Conservation (phyloP, 2,329 filamentous ascomycete genomes). For the Botrytis fabae region DNA sequence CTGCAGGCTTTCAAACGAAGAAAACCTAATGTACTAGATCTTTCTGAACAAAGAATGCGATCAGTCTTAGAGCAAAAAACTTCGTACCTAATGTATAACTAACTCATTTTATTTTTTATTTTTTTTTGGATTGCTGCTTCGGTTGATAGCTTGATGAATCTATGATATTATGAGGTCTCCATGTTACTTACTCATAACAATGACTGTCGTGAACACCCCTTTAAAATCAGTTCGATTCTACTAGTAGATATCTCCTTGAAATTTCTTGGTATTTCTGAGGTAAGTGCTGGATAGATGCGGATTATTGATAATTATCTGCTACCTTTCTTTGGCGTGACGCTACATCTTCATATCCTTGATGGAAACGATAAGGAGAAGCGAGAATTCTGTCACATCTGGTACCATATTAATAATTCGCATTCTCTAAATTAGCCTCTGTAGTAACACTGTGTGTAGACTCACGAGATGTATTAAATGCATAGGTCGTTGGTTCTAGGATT, state of each 20-base stretch:
- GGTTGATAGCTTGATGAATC: background rate
- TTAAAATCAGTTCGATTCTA: accelerated
- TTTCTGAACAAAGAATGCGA: background rate
- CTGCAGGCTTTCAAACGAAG: background rate
- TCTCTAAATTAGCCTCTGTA: accelerated
- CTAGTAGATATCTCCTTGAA: background rate
- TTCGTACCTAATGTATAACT: background rate
- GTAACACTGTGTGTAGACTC: background rate
- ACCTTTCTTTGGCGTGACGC: background rate
- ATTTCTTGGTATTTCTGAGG: too few relatives aligned
- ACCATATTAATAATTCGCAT: background rate
- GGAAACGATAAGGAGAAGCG: background rate
- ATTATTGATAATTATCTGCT: background rate
- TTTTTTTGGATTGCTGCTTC: background rate
- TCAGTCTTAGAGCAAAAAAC: background rate
- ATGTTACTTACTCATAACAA: background rate
- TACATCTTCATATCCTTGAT: background rate
- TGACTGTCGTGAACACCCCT: background rate
- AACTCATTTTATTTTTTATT: accelerated
- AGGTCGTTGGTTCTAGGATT: background rate
- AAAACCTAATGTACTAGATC: background rate
- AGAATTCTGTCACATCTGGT: background rate
- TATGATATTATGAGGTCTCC: background rate
- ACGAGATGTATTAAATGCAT: background rate
- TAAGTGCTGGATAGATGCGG: background rate